Conservation (phyloP, 2,329 filamentous ascomycete genomes). For the Claviceps sorghi region DNA sequence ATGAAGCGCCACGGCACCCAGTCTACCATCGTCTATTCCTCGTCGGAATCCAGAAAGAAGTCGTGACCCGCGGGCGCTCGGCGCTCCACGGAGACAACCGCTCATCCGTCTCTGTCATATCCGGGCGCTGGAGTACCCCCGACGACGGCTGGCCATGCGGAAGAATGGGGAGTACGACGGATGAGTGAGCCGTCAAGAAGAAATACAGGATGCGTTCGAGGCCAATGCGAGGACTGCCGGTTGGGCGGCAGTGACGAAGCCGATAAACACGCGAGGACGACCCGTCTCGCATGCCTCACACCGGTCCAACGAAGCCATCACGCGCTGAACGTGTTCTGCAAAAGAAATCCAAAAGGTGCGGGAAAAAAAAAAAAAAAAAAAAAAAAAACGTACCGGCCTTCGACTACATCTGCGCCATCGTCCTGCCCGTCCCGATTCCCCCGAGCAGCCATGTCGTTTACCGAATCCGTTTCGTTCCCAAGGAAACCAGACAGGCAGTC, state of each 20-base stretch:
- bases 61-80: background rate
- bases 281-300: too few species aligned
- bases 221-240: background rate
- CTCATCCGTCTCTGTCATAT: background rate
- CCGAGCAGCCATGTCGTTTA: too few species aligned
- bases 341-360: too few species aligned
- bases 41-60: background rate
- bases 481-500: too few species aligned
- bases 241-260: background rate
- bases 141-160: too few species aligned
- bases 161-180: background rate
- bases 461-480: too few species aligned
- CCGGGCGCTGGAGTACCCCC: background rate
- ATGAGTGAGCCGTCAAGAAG: background rate
- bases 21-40: background rate
- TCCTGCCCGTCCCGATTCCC: too few species aligned
- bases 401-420: too few species aligned
- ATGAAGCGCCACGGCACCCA: background rate
- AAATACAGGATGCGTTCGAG: background rate
- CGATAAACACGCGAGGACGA: background rate
- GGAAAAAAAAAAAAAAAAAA: too few species aligned
- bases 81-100: background rate
- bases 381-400: too few species aligned
- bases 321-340: too few species aligned
- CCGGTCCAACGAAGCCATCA: too few species aligned